These are phyloP conservation scores for Blastocystis sp. DNA, from an alignment of 352 stramenopile species.

Conservation along the genomic window DNA sequence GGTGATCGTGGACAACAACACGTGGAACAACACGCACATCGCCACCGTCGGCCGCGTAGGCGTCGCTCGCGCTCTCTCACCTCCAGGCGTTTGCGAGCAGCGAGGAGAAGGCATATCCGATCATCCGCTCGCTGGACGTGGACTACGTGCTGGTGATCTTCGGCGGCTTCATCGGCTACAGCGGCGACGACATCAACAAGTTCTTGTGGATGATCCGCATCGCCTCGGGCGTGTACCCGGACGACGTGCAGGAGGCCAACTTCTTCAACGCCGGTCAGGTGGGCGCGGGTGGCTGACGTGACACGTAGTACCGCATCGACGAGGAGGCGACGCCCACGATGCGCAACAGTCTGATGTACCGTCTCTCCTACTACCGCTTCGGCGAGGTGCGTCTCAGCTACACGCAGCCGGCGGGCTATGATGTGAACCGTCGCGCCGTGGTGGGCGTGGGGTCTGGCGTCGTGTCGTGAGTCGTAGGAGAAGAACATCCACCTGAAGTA, in stretches of 20 bases:
- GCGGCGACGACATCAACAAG: slow-evolving; percentile 89
- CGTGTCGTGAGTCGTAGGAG: not conserved
- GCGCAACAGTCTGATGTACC: slow-evolving; percentile 89
- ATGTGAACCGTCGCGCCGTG: slow-evolving; percentile 75
- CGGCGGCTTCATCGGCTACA: slow-evolving; percentile 85
- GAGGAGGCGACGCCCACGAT: slow-evolving; percentile 82
- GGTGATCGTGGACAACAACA: slow-evolving; percentile 91
- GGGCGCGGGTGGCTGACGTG: not conserved
- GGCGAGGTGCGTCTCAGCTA: slow-evolving; percentile 86
- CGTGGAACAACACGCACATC: slow-evolving; percentile 95
- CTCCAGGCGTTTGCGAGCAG: slow-evolving; percentile 80
- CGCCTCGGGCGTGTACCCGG: slow-evolving; percentile 82
- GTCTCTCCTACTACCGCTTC: slow-evolving; percentile 91
- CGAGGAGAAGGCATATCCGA: slow-evolving; percentile 86
- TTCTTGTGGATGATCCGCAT: slow-evolving; percentile 91
- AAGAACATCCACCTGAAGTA: slow-evolving; percentile 87
- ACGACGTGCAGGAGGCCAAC: slow-evolving; percentile 85
- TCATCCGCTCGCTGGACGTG: slow-evolving; percentile 87
- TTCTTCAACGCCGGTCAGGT: slow-evolving; percentile 86
- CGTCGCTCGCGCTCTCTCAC: not conserved
- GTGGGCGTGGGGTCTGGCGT: slow-evolving; percentile 7
- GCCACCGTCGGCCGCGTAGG: slow-evolving; percentile 85
- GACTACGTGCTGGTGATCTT: slow-evolving; percentile 90
- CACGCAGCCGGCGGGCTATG: slow-evolving; percentile 83
- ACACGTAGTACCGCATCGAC: slow-evolving; percentile 75